Percentiles rank a stretch among this genome's conserved stretches.
These are phyloP conservation scores for Xylariales sp. DNA, from an alignment of 2,329 filamentous ascomycete genomes.

Conservation along the genomic window DNA sequence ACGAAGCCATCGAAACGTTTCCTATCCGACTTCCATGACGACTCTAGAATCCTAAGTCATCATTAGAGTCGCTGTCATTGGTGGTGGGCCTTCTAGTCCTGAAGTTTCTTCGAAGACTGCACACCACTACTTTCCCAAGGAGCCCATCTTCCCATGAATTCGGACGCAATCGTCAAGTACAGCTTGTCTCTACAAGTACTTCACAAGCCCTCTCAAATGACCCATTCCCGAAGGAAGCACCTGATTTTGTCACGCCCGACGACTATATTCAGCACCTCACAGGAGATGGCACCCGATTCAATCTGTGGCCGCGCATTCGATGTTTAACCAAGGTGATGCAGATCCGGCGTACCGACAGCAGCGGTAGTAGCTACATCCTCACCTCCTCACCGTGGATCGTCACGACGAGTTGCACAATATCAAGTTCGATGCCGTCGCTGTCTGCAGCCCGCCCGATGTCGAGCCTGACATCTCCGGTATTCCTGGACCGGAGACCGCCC, in stretches of 20 bases:
- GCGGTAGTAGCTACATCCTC: slow-evolving; percentile 14
- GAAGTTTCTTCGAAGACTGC: slow-evolving; percentile 32
- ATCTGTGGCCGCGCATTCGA: slow-evolving; percentile 32
- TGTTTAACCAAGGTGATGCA: slow-evolving; percentile 26
- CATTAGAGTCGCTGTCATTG: slow-evolving; percentile 32
- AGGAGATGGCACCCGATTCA: slow-evolving; percentile 33
- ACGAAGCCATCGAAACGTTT: too few species aligned
- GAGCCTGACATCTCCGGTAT: slow-evolving; percentile 34
- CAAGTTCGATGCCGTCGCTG: slow-evolving; percentile 39
- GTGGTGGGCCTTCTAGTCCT: slow-evolving; percentile 32
- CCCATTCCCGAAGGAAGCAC: slow-evolving; percentile 30
- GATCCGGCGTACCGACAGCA: slow-evolving; percentile 16
- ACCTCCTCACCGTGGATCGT: slow-evolving; percentile 15
- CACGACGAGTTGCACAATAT: slow-evolving; percentile 17
- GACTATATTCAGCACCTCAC: slow-evolving; percentile 39
- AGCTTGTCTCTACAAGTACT: slow-evolving; percentile 39
- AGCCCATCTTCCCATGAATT: slow-evolving; percentile 33
- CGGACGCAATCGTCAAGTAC: slow-evolving; percentile 37
- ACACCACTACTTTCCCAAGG: slow-evolving; percentile 22
- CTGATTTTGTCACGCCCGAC: slow-evolving; percentile 38
- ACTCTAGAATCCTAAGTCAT: too few species aligned
- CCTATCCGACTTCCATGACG: too few species aligned
- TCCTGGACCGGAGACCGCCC: slow-evolving; percentile 32
- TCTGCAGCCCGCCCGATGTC: slow-evolving; percentile 42
- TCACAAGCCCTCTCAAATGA: slow-evolving; percentile 43